Evolutionary conservation across 495 filamentous ascomycete genomes (phyloP), one percentile per base, ranked within the genome.

Genomic region (Apiosordaria backusii): DNA sequence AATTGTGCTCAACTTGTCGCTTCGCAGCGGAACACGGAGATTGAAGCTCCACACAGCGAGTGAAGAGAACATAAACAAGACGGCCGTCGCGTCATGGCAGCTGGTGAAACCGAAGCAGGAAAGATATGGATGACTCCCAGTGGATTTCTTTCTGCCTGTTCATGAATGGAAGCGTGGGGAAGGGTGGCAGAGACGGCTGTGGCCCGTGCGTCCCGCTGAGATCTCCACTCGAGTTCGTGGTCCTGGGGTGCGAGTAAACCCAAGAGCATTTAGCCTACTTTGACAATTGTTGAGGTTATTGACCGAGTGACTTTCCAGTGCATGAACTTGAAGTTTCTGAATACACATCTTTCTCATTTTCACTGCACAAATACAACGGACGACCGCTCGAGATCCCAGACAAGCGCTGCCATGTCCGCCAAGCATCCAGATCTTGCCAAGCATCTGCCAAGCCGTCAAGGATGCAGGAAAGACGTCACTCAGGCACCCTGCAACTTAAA

Each of bases 371-470:
- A 45, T 2, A 7, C 35, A 7, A 13, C 35, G 16, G 35, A 15
- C 4, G 10, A 15, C 35, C 16, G 10, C 35, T 45, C 35, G 35
- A 45, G 35, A 18, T 45, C 10, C 9, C 35, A 45, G 35, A 15
- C 35, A 45, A 45, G 35, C 35, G 35, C 35, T 26, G 62, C 67
- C 67, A 69, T 65, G 67, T 35, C 57, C 19, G 67, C 70, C 70
- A 72, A 72, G 70, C 57, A 60, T 64, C 66, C 21, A 63, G 40
- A 60, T 45, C 59, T 45, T 57, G 54, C 63, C 65, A 73, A 71
- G 71, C 58, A 59, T 68, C 61, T 68, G 76, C 75, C 75, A 78
- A 78, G 76, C 60, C 67, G 69, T 74, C 68, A 78, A 73, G 68
- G 23, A 24, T 40, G 58, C 27, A 22, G 23, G 25, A 69, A 45